Conservation (phyloP, 2,329 filamentous ascomycete genomes). For the Aspergillus tubingensis region DNA sequence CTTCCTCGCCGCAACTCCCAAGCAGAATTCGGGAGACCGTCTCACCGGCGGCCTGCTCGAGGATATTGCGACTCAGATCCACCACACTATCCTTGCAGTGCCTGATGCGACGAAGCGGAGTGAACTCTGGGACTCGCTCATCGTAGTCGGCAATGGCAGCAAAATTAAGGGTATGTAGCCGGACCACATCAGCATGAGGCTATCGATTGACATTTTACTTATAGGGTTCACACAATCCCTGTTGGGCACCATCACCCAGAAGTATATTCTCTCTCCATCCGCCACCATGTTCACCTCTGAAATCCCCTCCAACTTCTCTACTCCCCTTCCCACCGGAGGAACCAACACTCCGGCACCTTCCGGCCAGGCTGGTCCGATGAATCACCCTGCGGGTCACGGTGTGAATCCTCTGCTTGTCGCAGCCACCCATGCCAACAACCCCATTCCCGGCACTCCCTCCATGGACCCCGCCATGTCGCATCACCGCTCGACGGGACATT, state of each 20-base stretch:
- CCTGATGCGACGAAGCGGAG: slow-evolving; percentile 82
- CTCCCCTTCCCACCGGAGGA: slow-evolving; percentile 83
- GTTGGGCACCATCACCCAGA: slow-evolving; percentile 72
- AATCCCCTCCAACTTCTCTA: slow-evolving; percentile 89
- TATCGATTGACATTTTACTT: slow-evolving; percentile 2
- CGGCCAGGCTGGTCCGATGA: slow-evolving; percentile 51
- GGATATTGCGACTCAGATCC: slow-evolving; percentile 78
- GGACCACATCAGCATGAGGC: neutral
- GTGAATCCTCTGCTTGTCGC: slow-evolving; percentile 92
- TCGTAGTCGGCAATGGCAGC: slow-evolving; percentile 87
- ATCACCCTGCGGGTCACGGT: slow-evolving; percentile 59
- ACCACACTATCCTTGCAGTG: slow-evolving; percentile 78
- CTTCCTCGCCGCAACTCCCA: slow-evolving; percentile 58
- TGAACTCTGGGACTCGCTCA: slow-evolving; percentile 85
- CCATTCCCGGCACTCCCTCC: slow-evolving; percentile 38
- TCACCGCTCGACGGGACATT: slow-evolving; percentile 62
- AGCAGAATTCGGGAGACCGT: slow-evolving; percentile 33
- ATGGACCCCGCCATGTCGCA: slow-evolving; percentile 43
- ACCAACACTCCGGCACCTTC: slow-evolving; percentile 73
- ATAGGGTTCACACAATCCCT: slow-evolving; percentile 85
- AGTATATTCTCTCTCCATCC: slow-evolving; percentile 88
- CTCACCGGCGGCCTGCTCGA: slow-evolving; percentile 69
- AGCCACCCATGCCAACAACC: slow-evolving; percentile 63
- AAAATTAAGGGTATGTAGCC: slow-evolving; percentile 57
- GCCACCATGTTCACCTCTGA: slow-evolving; percentile 98